Evolutionary conservation across 1,284 basidiomycete genomes (phyloP).

Genomic region (Cutaneotrichosporon arboriforme): DNA sequence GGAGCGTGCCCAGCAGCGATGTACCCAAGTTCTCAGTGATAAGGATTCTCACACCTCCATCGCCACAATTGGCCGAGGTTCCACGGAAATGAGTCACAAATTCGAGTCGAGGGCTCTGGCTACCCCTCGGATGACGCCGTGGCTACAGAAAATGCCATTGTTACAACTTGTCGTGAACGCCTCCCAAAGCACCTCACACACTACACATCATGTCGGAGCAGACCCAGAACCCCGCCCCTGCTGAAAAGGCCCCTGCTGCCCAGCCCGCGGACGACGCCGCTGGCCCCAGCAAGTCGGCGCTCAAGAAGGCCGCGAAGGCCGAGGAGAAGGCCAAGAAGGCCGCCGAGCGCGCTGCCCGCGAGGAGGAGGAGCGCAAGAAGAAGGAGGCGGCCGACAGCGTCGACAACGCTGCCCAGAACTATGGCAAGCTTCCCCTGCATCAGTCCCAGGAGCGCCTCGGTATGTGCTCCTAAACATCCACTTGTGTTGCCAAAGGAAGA

Average conservation of each 20-base stretch:
- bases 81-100: neutral
- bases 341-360: conserved; percentile 72
- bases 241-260: conserved; percentile 8
- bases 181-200: neutral
- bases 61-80: no score
- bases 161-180: no score
- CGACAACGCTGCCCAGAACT: conserved; percentile 81
- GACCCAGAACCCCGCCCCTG: conserved; percentile 11
- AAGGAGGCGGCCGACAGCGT: conserved; percentile 66
- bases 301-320: conserved; percentile 89
- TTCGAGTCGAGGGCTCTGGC: neutral
- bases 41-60: no score
- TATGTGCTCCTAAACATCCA: conserved; percentile 23
- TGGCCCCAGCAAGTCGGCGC: conserved; percentile 74
- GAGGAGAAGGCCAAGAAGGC: conserved; percentile 90
- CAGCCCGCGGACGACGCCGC: conserved; percentile 17
- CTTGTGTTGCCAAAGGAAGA: neutral
- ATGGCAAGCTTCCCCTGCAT: conserved; percentile 85
- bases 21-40: no score
- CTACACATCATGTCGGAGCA: conserved; percentile 21
- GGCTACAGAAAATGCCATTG: no score
- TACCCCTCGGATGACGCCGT: no score
- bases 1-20: no score
- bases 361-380: conserved; percentile 67
- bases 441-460: conserved; percentile 69